These are phyloP conservation scores for Fusarium sp. DNA, from an alignment of 2,329 filamentous ascomycete genomes.

Conservation along the genomic window DNA sequence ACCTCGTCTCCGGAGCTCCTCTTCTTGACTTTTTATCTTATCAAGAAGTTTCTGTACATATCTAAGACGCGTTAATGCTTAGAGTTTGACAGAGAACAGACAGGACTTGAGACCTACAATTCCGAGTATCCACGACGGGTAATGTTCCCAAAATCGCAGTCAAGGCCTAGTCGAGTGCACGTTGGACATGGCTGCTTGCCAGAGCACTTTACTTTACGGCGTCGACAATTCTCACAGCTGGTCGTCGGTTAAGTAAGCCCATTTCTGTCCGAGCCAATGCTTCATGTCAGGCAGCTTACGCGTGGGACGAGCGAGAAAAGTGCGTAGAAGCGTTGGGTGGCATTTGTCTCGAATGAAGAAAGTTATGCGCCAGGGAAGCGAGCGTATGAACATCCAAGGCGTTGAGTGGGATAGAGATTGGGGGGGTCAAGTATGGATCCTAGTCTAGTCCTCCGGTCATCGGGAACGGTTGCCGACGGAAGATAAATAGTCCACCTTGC, in stretches of 20 bases:
- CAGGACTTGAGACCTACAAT: constrained; percentile 28
- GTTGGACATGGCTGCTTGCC: constrained; percentile 47
- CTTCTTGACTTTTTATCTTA: constrained; percentile 39
- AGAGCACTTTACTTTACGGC: constrained; percentile 51
- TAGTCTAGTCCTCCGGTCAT: background rate
- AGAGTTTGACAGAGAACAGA: no score
- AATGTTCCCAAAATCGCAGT: constrained; percentile 45
- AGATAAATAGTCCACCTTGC: constrained; percentile 16
- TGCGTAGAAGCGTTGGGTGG: background rate
- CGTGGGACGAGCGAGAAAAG: background rate
- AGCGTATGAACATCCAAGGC: background rate
- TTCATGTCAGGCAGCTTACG: background rate
- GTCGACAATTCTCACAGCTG: constrained; percentile 46
- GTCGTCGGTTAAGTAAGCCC: background rate
- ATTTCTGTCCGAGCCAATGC: no score
- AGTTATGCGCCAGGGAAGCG: background rate
- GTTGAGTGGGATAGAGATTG: no score
- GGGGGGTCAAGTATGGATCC: background rate
- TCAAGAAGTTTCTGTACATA: constrained; percentile 42
- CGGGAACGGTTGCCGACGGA: constrained; percentile 8
- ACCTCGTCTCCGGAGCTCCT: constrained; percentile 7
- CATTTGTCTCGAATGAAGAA: background rate
- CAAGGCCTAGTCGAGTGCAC: constrained; percentile 43
- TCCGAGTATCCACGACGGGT: constrained; percentile 44
- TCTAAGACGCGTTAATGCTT: constrained; percentile 14